Conservation (phyloP, 73 alveolate species). For the Uronychia setigera region DNA sequence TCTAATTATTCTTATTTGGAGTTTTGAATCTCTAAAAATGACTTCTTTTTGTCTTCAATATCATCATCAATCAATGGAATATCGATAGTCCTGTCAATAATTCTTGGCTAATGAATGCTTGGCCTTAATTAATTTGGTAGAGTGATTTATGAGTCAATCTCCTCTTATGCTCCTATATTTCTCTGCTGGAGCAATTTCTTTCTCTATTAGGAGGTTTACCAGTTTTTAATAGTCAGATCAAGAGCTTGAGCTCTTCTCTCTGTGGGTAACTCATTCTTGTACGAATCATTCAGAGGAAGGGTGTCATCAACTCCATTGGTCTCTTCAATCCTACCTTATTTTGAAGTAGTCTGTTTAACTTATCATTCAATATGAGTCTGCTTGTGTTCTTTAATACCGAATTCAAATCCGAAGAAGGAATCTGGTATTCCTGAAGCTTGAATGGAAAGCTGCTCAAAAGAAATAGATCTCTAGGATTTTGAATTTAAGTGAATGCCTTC, state of each 20-base stretch:
- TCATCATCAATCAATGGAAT: not conserved
- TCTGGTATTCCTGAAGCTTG: too few species aligned
- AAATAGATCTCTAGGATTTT: too few species aligned
- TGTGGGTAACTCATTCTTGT: not conserved
- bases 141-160: not conserved
- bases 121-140: not conserved
- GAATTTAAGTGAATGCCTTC: too few species aligned
- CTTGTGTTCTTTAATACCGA: too few species aligned
- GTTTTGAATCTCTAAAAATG: not conserved
- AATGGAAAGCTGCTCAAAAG: too few species aligned
- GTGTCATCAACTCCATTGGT: too few species aligned
- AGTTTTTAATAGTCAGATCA: not conserved
- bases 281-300: not conserved
- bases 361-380: too few species aligned
- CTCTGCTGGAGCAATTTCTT: too few species aligned
- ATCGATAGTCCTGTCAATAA: not conserved
- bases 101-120: not conserved
- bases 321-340: too few species aligned
- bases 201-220: not conserved
- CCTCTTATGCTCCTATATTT: not conserved
- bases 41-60: not conserved
- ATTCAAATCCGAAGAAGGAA: too few species aligned
- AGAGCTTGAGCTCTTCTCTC: not conserved
- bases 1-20: too few species aligned
- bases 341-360: too few species aligned